Evolutionary conservation across 2,329 filamentous ascomycete genomes (phyloP).

Genomic region (Nakataea oryzae): DNA sequence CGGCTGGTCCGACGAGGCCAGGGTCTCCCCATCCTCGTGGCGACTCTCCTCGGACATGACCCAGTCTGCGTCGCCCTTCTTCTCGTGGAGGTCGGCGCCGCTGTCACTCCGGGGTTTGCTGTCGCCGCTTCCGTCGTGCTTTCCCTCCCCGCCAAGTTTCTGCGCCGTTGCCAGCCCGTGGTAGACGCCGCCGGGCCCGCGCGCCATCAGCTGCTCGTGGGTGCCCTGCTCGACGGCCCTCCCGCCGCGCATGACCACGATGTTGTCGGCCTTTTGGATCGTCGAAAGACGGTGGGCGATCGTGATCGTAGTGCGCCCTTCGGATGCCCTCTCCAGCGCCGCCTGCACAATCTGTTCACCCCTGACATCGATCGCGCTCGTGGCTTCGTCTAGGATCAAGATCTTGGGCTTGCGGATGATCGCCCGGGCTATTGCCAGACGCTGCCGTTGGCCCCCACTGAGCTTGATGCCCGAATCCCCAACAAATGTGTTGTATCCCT

Average conservation of each 20-base stretch:
- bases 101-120: neutral
- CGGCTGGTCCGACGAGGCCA: slow-evolving; percentile 14
- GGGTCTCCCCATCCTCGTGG: neutral
- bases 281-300: slow-evolving; percentile 67
- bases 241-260: slow-evolving; percentile 64
- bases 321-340: slow-evolving; percentile 16
- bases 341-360: slow-evolving; percentile 18
- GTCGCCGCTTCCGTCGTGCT: slow-evolving; percentile 22
- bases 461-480: slow-evolving; percentile 74
- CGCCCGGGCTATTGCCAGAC: slow-evolving; percentile 46
- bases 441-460: slow-evolving; percentile 68
- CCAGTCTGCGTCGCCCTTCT: slow-evolving; percentile 23
- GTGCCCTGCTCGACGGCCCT: slow-evolving; percentile 61
- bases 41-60: slow-evolving; percentile 24
- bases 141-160: slow-evolving; percentile 33
- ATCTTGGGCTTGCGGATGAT: slow-evolving; percentile 18
- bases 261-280: slow-evolving; percentile 65
- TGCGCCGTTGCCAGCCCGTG: slow-evolving; percentile 54
- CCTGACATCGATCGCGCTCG: slow-evolving; percentile 40
- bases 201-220: slow-evolving; percentile 56
- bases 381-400: slow-evolving; percentile 19
- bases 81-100: slow-evolving; percentile 17
- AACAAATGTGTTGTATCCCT: slow-evolving; percentile 64
- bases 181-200: slow-evolving; percentile 50
- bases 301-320: slow-evolving; percentile 23